Base-by-base conservation (phyloP, 148 eudicot species). In the Tetragonia tetragonoides region DNA sequence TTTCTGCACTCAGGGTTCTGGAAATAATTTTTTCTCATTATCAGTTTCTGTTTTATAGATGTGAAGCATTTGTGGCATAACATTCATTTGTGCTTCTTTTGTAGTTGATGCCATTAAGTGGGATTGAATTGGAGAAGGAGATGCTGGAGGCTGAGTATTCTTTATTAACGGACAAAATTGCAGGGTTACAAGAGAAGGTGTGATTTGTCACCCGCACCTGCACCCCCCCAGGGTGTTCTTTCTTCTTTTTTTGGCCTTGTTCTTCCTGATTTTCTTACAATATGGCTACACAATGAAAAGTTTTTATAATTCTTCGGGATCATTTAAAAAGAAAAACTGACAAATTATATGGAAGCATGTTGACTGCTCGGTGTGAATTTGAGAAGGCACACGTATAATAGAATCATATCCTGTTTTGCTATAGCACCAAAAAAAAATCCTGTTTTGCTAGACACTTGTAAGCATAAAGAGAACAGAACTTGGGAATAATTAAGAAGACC, bases 71-170 rank as follows among this genome's bases (percentile, higher is more conserved):
- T 7, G 24, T n/a, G 42, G 6, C 16, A 60, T 81, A 44, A 67
- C 23, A 59, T 24, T 47, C 3, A 17, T n/a, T 12, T 49, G 51
- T 86, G 76, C 23, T 74, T 23, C 73, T 78, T 23, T 70, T 73
- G 59, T 77, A 95, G 99, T 39, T 83, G 63, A 83, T 73, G 79
- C 84, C 86, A 75, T 69, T 89, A 37, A 91, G 85, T 86, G 97
- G 93, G 70, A 63, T 87, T 79, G 90, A 89, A 78, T 77, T 95
- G 79, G 94, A 92, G 85, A 76, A 81, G 62, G 97, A 89, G 88
- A 89, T 95, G 86, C 87, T 95, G 76, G 88, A 89, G 79, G 86
- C 88, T 68, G 99, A 95, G 77, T 83, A 84, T 78, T 81, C 88
- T 66, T 92, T 88, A 39, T 66, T 90, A 74, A 80, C 82, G 47